phyloP scores from a whole-genome alignment of 441 rosid genomes.

The Adansonia madagascariensis region DNA sequence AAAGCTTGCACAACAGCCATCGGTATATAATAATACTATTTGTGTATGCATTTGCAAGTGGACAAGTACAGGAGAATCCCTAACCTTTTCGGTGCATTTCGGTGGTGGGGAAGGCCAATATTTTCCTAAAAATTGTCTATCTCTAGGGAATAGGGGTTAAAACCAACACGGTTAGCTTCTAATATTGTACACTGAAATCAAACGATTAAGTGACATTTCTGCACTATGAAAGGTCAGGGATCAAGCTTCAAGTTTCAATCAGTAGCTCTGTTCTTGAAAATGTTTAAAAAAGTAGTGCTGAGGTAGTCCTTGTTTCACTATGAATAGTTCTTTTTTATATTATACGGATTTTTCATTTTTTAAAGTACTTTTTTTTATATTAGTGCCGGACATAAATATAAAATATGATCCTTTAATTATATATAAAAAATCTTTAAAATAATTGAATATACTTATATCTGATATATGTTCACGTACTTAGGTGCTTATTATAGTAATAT shows the following conservation, averaged over 20 bases:
- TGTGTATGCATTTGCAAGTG: slow-evolving; percentile 30
- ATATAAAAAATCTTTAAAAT: no score
- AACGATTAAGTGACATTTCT: slow-evolving; percentile 20
- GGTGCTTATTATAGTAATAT: neutral
- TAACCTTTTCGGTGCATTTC: slow-evolving; percentile 26
- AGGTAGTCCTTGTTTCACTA: neutral
- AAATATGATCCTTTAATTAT: no score
- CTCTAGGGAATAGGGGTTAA: neutral
- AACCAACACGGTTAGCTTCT: slow-evolving; percentile 11
- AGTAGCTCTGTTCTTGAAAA: neutral
- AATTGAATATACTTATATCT: no score
- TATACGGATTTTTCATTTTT: no score
- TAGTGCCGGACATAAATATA: no score
- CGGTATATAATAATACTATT: slow-evolving; percentile 29
- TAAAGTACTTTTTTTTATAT: no score
- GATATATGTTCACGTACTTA: neutral
- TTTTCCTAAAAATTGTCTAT: neutral
- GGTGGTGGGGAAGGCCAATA: slow-evolving; percentile 30
- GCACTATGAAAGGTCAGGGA: slow-evolving; percentile 36
- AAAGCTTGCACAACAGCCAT: slow-evolving; percentile 35
- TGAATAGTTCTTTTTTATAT: neutral
- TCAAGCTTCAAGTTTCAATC: neutral
- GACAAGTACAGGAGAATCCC: slow-evolving; percentile 35
- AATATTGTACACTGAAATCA: neutral
- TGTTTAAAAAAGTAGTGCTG: neutral